Percentiles rank a stretch among this genome's conserved stretches.
phyloP scores from a whole-genome alignment of 2,329 filamentous ascomycete species.

The Colletotrichum godetiae region DNA sequence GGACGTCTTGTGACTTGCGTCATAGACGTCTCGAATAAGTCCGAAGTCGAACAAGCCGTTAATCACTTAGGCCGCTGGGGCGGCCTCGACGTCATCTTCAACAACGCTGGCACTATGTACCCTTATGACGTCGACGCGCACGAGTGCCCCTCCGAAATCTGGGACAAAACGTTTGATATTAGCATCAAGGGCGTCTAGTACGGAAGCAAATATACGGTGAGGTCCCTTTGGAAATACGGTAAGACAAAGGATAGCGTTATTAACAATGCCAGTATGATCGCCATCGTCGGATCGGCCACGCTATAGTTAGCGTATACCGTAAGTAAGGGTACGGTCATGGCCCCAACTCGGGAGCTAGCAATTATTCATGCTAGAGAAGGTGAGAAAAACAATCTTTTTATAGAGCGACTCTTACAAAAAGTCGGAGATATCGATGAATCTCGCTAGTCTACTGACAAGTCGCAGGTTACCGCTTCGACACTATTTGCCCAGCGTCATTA shows the following conservation, averaged over 20 bases:
- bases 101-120: slow-evolving; percentile 86
- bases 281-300: slow-evolving; percentile 77
- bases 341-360: slow-evolving; percentile 78
- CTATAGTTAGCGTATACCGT: slow-evolving; percentile 82
- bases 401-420: too few species aligned
- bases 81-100: slow-evolving; percentile 81
- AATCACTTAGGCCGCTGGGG: slow-evolving; percentile 74
- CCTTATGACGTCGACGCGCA: slow-evolving; percentile 72
- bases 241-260: slow-evolving; percentile 78
- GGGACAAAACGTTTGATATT: slow-evolving; percentile 80
- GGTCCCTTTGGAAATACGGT: slow-evolving; percentile 73
- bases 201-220: slow-evolving; percentile 78
- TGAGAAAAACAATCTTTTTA: slow-evolving; percentile 41
- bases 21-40: slow-evolving; percentile 77
- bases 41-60: slow-evolving; percentile 72
- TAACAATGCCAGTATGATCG: slow-evolving; percentile 80
- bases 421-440: too few species aligned
- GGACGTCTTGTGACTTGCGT: slow-evolving; percentile 61
- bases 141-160: slow-evolving; percentile 76
- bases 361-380: slow-evolving; percentile 81
- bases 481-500: slow-evolving; percentile 69
- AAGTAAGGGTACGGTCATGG: slow-evolving; percentile 80
- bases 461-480: slow-evolving; percentile 70
- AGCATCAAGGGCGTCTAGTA: slow-evolving; percentile 87
- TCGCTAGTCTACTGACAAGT: too few species aligned